Evolutionary conservation across 192 early-diverging fungal genomes (phyloP), one percentile per base, ranked within the genome.

Genomic region (Backusella tuberculispora): DNA sequence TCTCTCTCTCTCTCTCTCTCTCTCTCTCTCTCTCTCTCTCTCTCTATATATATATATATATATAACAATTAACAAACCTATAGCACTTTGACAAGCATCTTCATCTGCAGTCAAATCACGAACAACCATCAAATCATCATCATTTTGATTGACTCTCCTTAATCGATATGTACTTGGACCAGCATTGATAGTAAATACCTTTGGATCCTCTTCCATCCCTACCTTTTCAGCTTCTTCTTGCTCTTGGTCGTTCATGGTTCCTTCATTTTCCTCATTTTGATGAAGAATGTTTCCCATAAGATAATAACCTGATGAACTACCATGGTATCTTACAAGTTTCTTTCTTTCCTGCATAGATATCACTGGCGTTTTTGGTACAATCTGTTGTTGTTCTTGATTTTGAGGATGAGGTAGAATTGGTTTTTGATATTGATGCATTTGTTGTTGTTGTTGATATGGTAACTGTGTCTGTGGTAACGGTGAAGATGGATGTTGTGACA

Each of bases 271-370:
- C 12, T 64, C 10, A 21, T 69, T 29, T 6, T 6, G 17, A 6
- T 46, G 48, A 24, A 78, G 47, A 42, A 78, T 78, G 24, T 78
- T 63, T 10, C 66, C 66, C 42, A 80, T 66, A n/a, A 80, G 46
- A 63, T 80, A 80, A 45, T 69, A 69, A 24, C 79, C 79, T 17
- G 79, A 80, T 3, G 79, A 80, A 21, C 79, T 80, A 13, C 79
- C 79, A 8, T 72, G 72, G 21, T 74, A 80, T 63, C 78, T 70
- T 9, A 75, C 53, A 12, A 80, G 56, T 53, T 80, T 80, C 2
- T 72, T 63, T 50, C 29, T 66, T 10, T 41, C n/a, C n/a, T 42
- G 66, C 6, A 43, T 42, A 9, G 37, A 12, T 21, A 44, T 29
- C 26, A 17, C 6, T 34, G 45, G 24, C 47, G 43, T 29, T n/a